Base-by-base conservation (phyloP, 2,329 filamentous ascomycete species). In the Ophiostoma perfectum region DNA sequence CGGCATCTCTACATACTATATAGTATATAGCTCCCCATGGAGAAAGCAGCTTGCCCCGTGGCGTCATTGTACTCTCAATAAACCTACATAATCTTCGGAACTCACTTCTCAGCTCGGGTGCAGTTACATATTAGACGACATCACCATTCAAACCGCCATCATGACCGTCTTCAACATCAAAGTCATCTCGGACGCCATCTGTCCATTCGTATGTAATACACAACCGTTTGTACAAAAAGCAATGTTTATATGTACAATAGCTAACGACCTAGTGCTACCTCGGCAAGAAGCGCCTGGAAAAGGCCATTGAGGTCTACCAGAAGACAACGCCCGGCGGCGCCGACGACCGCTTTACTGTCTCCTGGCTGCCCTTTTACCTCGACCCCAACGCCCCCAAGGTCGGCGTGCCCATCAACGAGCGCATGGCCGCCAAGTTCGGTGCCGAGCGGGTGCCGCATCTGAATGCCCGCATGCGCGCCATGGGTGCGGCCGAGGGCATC, bases 301-400 rank as follows among this genome's bases (percentile, higher is more conserved):
- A 84, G 70, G 91, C 90, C 71, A 94, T 96, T 70, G 76, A 81
- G 8, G 77, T 84, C 42, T 91, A 91, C 80, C 84, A 86, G 74
- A 81, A 84, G 73, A 80, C 82, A 52, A 81, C 91, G 73, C 87
- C 89, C 0, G 79, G 81, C 65, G 84, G 81, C 9, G 75, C 77
- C 60, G 77, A 82, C 52, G 90, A 94, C 78, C 90, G 83, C 27
- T 93, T 96, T 79, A 84, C 82, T 64, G 86, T 90, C 14, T 84
- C 83, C 70, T 96, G 91, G 90, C 83, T 85, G 70, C 90, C 92
- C 1, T 96, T 91, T 80, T 93, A 94, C 77, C 85, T 96, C 66
- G 88, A 93, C 74, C 90, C 91, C 0, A 81, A 85, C 0, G 84
- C 89, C 0, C 78, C 81, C 4, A 77, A 75, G 36, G 72, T 74